Base-by-base conservation (phyloP, 1,139 yeast genomes). In the Protomyces inundatus region DNA sequence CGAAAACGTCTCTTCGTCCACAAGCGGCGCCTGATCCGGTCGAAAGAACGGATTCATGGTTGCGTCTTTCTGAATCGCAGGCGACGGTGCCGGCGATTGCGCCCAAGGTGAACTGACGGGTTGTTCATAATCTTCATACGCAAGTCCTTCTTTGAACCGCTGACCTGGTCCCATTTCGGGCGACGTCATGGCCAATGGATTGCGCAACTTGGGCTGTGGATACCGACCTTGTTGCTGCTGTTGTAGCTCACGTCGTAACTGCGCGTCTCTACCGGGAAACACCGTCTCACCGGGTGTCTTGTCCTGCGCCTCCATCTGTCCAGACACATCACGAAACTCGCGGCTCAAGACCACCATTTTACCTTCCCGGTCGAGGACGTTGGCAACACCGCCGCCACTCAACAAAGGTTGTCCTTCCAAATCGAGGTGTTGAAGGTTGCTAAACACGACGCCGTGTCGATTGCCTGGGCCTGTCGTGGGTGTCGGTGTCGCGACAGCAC, bases 71-170 rank as follows among this genome's bases (percentile, higher is more conserved):
- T 68, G 67, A 3, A 73, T 60, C 9, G 75, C 75, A 2, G 76
- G 76, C 6, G 76, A 73, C 2, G 76, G 75, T 1, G 74, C 76
- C 3, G 75, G 75, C 4, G 76, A 73, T 39, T 68, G 64, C 6
- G 73, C 67, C 76, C 76, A 73, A 1, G 76, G 74, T 2, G 75
- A 72, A 23, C 67, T 66, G 3, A 69, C 54, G 2, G 70, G 71
- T 63, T 74, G 77, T 65, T 74, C 76, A 42, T 70, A 69, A 58
- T 74, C 77, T 48, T 67, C 70, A 39, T 67, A 67, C 4, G 68
- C 67, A 48, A 56, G 14, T 30, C 33, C 12, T 3, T 36, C 54
- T 59, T 23, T 42, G 4, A 12, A 39, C 6, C 7, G 48, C 9
- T n/a, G 54, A 35, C 39, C 30, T n/a, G 55, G 16, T 16, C 34